These are phyloP conservation scores for Populus alba DNA, from an alignment of 345 rosid species.

Conservation along the genomic window DNA sequence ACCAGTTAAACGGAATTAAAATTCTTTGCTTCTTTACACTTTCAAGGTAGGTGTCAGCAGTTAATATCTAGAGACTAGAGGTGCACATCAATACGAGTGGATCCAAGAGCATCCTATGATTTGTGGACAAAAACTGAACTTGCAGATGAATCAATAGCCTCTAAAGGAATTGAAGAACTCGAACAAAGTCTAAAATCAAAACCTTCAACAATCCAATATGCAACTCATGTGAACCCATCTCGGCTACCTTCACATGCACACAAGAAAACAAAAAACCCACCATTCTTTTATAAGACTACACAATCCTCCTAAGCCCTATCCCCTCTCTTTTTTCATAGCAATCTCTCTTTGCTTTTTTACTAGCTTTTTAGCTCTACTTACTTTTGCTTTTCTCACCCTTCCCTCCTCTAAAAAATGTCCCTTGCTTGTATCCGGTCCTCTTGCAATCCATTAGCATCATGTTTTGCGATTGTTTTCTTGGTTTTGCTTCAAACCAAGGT, in stretches of 20 bases:
- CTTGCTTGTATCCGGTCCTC: background rate
- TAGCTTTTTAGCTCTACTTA: background rate
- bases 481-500: constrained; percentile 33
- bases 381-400: background rate
- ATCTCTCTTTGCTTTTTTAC: background rate
- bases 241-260: constrained; percentile 21
- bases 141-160: background rate
- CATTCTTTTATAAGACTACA: background rate
- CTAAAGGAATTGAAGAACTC: background rate
- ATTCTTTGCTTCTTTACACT: background rate
- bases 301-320: background rate
- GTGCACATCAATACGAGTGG: background rate
- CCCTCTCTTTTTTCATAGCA: background rate
- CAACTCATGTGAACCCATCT: constrained; percentile 14
- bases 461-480: constrained; percentile 30
- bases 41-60: background rate
- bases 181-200: background rate
- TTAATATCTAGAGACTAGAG: background rate
- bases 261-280: constrained; percentile 7
- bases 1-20: no score
- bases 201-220: background rate
- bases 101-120: background rate
- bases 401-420: background rate
- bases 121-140: background rate
- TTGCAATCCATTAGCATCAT: constrained; percentile 9